phyloP scores from a whole-genome alignment of 495 filamentous ascomycete species.

The Cenococcum geophilum region DNA sequence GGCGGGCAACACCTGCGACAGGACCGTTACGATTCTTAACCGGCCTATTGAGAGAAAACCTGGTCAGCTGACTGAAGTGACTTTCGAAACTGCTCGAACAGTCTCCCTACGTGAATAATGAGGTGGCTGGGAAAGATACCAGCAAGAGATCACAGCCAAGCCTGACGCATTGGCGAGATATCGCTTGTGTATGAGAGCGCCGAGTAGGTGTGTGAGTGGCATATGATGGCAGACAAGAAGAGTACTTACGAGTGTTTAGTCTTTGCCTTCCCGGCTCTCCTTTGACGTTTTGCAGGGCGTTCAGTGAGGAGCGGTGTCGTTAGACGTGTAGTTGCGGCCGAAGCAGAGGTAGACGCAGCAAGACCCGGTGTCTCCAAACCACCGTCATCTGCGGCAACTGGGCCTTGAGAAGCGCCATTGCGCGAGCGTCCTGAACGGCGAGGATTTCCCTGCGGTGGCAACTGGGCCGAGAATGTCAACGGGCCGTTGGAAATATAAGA shows the following conservation, averaged over 20 bases:
- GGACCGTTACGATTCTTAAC: slow-evolving; percentile 30
- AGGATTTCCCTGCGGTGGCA: background rate
- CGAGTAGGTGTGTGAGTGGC: background rate
- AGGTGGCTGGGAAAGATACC: slow-evolving; percentile 5
- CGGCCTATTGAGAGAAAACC: slow-evolving; percentile 18
- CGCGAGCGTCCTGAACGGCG: background rate
- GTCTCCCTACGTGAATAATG: background rate
- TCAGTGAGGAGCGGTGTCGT: slow-evolving; percentile 17
- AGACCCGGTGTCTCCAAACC: background rate
- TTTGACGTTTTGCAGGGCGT: slow-evolving; percentile 21
- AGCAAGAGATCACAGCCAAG: slow-evolving; percentile 6
- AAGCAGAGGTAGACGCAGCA: slow-evolving; percentile 15
- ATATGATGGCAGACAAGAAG: slow-evolving; percentile 6
- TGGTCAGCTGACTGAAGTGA: slow-evolving; percentile 19
- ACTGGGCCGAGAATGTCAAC: background rate
- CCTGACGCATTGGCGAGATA: background rate
- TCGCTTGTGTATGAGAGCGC: too few species aligned
- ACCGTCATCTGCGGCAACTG: background rate
- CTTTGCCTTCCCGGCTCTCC: slow-evolving; percentile 23
- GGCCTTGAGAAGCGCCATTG: background rate
- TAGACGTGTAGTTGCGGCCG: slow-evolving; percentile 20
- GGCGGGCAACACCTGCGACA: slow-evolving; percentile 25
- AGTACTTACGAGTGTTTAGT: slow-evolving; percentile 31
- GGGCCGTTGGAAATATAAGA: background rate
- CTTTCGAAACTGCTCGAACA: background rate